Evolutionary conservation across 495 filamentous ascomycete genomes (phyloP), one percentile per base, ranked within the genome.

Genomic region (Talaromyces nanjingensis): DNA sequence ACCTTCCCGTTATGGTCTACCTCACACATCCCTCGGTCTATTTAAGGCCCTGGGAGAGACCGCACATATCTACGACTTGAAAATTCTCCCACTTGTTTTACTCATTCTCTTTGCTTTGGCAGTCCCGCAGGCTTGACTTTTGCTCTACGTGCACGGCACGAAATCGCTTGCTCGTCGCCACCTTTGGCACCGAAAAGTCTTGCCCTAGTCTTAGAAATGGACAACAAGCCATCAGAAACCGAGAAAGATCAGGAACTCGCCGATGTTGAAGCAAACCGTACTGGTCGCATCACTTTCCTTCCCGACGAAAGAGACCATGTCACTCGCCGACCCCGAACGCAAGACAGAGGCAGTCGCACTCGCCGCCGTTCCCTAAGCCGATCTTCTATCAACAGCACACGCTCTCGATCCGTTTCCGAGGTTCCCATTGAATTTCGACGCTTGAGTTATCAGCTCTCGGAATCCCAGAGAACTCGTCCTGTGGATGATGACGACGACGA

Each of bases 381-480:
- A 16, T 16, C 12, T 39, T 58, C 57, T 31, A 27, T 59, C 8
- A 49, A 56, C 27, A 31, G 49, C 34, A 8, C 55, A 4, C 55
- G 63, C 37, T 58, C 55, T 14, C 53, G 33, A 42, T 57, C 67
- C 5, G 54, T 59, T 25, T 60, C 66, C 33, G 68, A 64, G 7
- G 62, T 70, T 9, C 66, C 68, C 0, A 70, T 70, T 39, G 59
- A 66, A 55, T 82, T 78, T 60, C 79, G 78, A 18, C 77, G 76
- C 6, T 68, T 82, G 27, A 79, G 77, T 8, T 73, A 81, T 57
- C 77, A 79, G 53, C 72, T 82, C 39, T 76, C 77, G 9, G 75
- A 79, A 55, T 74, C 77, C 4, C 70, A 77, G 64, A 27, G 60
- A 20, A 22, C 27, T 18, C 60, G 25, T 58, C 18, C n/a, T 12